Base-by-base conservation (phyloP, 2,329 filamentous ascomycete species). In the Rutstroemia sp. region DNA sequence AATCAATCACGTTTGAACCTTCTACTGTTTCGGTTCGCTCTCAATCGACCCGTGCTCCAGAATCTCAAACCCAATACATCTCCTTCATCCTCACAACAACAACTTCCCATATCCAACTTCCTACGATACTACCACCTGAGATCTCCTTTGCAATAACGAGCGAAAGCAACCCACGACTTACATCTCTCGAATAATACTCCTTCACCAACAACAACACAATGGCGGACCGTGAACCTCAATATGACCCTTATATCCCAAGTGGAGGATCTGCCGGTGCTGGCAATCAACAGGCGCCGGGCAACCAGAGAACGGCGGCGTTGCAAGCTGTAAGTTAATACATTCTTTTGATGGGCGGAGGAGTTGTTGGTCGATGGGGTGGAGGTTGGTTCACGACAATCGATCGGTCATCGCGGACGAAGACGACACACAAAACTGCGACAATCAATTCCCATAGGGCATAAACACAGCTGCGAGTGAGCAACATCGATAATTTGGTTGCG, bases 291-390 rank as follows among this genome's bases (percentile, higher is more conserved):
- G 61, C 60, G 50, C 48, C 48, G 34, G 66, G 68, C 66, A 86
- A 86, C 70, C 78, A 82, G 67, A 80, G 83, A 73, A 87, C 84
- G 56, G 81, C 82, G 59, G 87, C 87, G 63, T 81, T 95, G 65
- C 90, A 95, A 82, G 87, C 86, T 75, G 90, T 96, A 87, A 79
- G 89, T 61, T 58, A 63, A 45, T 39, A 46, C 18, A 27, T 39
- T 58, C 59, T 52, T 59, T 59, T 41, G 61, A 51, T n/a, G 53
- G 21, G 37, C 37, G 16, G 18, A 50, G 19, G 18, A 44, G 25
- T 44, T 51, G 38, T 51, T 59, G 45, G 38, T 60, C 52, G 54
- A 58, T 57, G 34, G 45, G 56, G 21, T 37, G 23, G 48, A 18
- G 21, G 47, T 25, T 44, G 37, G 69, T 69, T 62, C 50, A 56